These are phyloP conservation scores for Tothia fuscella DNA, from an alignment of 2,329 filamentous ascomycete genomes.

Conservation along the genomic window DNA sequence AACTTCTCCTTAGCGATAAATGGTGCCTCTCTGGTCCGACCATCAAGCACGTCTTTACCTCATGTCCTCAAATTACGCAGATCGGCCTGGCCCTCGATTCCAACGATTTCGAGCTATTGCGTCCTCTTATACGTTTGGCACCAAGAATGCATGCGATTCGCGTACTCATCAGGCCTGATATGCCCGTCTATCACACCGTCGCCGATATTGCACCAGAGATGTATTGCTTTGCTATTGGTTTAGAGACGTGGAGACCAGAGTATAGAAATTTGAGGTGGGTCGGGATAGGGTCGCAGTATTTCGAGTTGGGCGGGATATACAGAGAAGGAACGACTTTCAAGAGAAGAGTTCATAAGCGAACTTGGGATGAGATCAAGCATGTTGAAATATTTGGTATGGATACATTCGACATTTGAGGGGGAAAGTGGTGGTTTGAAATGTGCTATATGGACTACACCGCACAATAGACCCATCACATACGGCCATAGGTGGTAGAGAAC, in stretches of 20 bases:
- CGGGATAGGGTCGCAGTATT: constrained; percentile 28
- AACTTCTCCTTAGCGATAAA: constrained; percentile 44
- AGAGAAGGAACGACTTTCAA: constrained; percentile 15
- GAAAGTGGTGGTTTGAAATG: not conserved
- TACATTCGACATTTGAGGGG: constrained; percentile 11
- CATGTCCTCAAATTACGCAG: constrained; percentile 47
- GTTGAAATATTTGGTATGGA: constrained; percentile 36
- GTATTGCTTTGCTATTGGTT: constrained; percentile 21
- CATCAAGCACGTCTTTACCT: constrained; percentile 39
- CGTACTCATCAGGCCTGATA: constrained; percentile 17
- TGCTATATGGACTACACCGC: not conserved
- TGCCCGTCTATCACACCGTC: constrained; percentile 8
- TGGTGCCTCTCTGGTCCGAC: constrained; percentile 40
- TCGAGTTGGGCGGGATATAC: constrained; percentile 24
- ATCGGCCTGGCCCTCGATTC: constrained; percentile 44
- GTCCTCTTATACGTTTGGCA: too few species aligned
- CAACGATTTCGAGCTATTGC: constrained; percentile 30
- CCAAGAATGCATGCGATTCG: too few species aligned
- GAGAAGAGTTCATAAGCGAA: constrained; percentile 20
- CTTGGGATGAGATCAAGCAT: constrained; percentile 26
- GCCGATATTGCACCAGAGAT: constrained; percentile 21
- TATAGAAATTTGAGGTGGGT: constrained; percentile 26
- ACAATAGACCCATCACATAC: too few species aligned
- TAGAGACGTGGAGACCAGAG: constrained; percentile 24
- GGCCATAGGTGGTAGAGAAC: too few species aligned